A percentile compares a stretch with the other conserved stretches of the same genome.
phyloP scores from a whole-genome alignment of 2,329 filamentous ascomycete species.

The Aspergillus thermomutatus region DNA sequence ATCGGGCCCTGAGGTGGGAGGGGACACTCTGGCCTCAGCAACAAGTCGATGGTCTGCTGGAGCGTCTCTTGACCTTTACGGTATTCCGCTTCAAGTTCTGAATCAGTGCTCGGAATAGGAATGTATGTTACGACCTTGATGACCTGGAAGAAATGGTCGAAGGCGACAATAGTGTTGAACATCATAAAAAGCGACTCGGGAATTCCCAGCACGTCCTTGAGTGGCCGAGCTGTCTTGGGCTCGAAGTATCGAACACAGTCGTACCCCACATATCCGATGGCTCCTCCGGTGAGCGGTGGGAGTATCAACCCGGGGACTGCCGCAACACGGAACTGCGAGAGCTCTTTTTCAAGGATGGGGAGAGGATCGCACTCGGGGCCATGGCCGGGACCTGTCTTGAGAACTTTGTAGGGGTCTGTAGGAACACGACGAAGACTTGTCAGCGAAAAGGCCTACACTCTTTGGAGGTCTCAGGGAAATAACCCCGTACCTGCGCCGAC shows the following conservation, averaged over 20 bases:
- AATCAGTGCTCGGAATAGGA: conserved; percentile 58
- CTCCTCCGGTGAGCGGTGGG: conserved; percentile 84
- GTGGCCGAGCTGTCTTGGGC: conserved; percentile 84
- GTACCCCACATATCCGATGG: conserved; percentile 95
- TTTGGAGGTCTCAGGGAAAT: neutral
- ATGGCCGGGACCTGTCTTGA: conserved; percentile 85
- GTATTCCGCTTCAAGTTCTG: conserved; percentile 66
- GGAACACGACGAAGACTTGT: conserved; percentile 2
- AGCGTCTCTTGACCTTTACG: conserved; percentile 63
- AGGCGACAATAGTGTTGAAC: conserved; percentile 88
- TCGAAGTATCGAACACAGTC: conserved; percentile 98
- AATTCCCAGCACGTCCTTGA: conserved; percentile 83
- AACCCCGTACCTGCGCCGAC: conserved; percentile 66
- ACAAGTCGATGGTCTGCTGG: conserved; percentile 63
- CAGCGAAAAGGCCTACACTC: conserved; percentile 5
- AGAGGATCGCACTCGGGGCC: conserved; percentile 81
- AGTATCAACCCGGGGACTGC: conserved; percentile 77
- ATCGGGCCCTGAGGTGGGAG: conserved; percentile 75
- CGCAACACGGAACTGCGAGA: conserved; percentile 74
- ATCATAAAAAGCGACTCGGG: conserved; percentile 97
- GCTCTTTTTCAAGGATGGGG: conserved; percentile 74
- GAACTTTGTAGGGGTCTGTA: conserved; percentile 65
- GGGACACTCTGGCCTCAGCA: conserved; percentile 71
- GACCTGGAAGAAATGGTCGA: conserved; percentile 91
- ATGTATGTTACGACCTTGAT: conserved; percentile 94